These are phyloP conservation scores for Diatrype stigma DNA, from an alignment of 2,329 filamentous ascomycete species.

Conservation along the genomic window DNA sequence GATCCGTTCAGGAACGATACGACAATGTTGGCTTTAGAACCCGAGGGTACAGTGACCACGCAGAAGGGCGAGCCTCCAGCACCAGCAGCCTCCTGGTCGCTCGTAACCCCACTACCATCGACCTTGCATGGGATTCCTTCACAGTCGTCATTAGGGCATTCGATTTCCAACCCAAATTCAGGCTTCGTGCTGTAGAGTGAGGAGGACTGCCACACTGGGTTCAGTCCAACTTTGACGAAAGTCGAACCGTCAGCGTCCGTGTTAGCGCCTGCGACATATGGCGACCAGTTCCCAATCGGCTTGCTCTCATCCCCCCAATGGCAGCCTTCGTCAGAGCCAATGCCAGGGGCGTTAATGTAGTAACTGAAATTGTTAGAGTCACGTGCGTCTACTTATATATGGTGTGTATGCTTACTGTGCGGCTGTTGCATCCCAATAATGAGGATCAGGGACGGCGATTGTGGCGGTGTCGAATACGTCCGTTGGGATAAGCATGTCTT, in stretches of 20 bases:
- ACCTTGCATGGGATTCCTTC: conserved; percentile 73
- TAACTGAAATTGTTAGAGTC: conserved; percentile 43
- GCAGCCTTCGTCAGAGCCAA: conserved; percentile 56
- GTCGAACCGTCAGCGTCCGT: conserved; percentile 60
- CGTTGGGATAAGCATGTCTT: conserved; percentile 81
- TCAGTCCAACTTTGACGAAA: conserved; percentile 73
- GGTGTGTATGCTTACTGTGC: conserved; percentile 58
- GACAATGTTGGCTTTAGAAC: conserved; percentile 62
- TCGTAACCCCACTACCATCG: conserved; percentile 59
- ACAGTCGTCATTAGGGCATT: conserved; percentile 63
- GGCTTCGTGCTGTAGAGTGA: conserved; percentile 54
- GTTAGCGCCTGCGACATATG: conserved; percentile 74
- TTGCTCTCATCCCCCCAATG: conserved; percentile 63
- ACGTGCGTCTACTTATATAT: neutral
- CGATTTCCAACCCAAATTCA: conserved; percentile 64
- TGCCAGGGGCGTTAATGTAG: conserved; percentile 74
- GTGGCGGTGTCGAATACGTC: conserved; percentile 52
- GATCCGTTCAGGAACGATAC: conserved; percentile 49
- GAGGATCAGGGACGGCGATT: conserved; percentile 65
- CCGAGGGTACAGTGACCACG: conserved; percentile 69
- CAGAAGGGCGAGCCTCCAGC: conserved; percentile 70
- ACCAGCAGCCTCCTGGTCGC: conserved; percentile 49
- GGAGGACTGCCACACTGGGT: conserved; percentile 65
- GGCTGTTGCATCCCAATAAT: conserved; percentile 69
- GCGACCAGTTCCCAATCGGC: conserved; percentile 70